phyloP scores from a whole-genome alignment of 805 yeast genomes.

The Jamesozyma lodderae region DNA sequence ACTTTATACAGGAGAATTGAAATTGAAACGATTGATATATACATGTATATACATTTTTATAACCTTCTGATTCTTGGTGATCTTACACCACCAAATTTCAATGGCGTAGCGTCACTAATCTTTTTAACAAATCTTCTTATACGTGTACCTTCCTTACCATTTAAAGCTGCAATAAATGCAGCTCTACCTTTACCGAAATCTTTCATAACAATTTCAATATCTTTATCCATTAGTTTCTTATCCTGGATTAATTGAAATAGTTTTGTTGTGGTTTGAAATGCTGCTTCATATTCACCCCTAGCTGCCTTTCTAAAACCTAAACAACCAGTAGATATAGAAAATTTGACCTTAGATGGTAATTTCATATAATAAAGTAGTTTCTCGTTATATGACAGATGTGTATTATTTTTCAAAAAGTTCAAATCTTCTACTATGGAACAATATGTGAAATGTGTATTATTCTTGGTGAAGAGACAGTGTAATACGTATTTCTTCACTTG shows the following conservation, averaged over 20 bases:
- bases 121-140: constrained; percentile 61
- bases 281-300: constrained; percentile 89
- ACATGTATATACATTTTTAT: constrained; percentile 14
- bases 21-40: neutral
- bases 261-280: constrained; percentile 70
- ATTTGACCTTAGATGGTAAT: constrained; percentile 65
- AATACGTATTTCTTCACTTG: constrained; percentile 48
- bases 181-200: constrained; percentile 86
- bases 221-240: constrained; percentile 44
- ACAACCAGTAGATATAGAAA: constrained; percentile 70
- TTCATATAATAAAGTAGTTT: constrained; percentile 69
- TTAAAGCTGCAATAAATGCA: constrained; percentile 74
- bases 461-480: constrained; percentile 68
- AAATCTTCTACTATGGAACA: constrained; percentile 61
- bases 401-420: constrained; percentile 48
- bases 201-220: constrained; percentile 67
- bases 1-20: neutral
- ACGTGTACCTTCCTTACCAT: constrained; percentile 77
- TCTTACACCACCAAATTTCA: constrained; percentile 89
- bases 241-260: constrained; percentile 67
- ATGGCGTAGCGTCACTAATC: constrained; percentile 67
- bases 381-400: constrained; percentile 50
- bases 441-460: constrained; percentile 74
- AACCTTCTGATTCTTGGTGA: constrained; percentile 76
- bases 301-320: constrained; percentile 85